These are phyloP conservation scores for Pichia membranifaciens DNA, from an alignment of 805 yeast species.

Conservation along the genomic window DNA sequence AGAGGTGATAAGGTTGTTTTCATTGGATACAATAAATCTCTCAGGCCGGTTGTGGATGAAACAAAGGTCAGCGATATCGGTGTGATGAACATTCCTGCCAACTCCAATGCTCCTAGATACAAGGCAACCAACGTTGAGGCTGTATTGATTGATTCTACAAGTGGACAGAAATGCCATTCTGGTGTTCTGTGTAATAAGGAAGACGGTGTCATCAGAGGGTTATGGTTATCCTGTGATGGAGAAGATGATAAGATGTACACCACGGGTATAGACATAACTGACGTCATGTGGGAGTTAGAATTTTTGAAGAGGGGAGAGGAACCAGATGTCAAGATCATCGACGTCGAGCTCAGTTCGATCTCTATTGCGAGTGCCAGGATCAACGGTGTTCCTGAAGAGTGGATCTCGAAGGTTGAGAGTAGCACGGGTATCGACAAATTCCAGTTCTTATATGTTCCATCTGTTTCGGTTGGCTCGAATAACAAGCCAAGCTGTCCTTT, in stretches of 20 bases:
- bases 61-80: constrained; percentile 74
- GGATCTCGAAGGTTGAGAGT: constrained; percentile 65
- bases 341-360: constrained; percentile 68
- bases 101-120: constrained; percentile 67
- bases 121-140: constrained; percentile 82
- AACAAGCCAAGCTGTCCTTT: constrained; percentile 31
- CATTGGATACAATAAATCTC: constrained; percentile 70
- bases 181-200: constrained; percentile 66
- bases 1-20: constrained; percentile 77
- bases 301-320: constrained; percentile 41
- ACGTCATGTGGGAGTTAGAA: constrained; percentile 52
- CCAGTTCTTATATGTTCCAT: constrained; percentile 65
- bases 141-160: constrained; percentile 63
- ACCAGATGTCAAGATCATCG: constrained; percentile 63
- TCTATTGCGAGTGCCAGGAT: constrained; percentile 72
- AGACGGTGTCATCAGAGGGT: constrained; percentile 74
- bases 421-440: constrained; percentile 49
- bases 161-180: constrained; percentile 63
- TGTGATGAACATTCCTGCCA: constrained; percentile 66
- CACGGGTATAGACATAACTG: constrained; percentile 73
- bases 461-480: constrained; percentile 41
- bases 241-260: constrained; percentile 63
- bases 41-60: constrained; percentile 65
- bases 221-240: constrained; percentile 83
- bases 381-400: constrained; percentile 80